These are phyloP conservation scores for Dryadomyces quercivorus DNA, from an alignment of 2,329 filamentous ascomycete genomes.

Conservation along the genomic window DNA sequence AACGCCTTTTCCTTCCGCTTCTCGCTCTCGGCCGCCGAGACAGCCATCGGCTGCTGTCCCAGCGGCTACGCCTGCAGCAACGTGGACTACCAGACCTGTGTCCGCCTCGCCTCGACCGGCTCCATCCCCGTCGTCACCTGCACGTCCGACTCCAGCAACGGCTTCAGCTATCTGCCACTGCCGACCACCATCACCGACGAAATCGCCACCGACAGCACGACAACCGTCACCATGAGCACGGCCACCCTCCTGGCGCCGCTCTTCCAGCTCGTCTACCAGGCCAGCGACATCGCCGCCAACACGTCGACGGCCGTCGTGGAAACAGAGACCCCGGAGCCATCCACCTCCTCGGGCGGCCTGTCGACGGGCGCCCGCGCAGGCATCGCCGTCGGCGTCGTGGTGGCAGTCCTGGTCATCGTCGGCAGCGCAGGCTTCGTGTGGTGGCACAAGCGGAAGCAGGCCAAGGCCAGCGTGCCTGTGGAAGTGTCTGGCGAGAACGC, in stretches of 20 bases:
- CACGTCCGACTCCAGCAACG: constrained; percentile 11
- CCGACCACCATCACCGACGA: constrained; percentile 10
- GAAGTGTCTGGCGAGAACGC: not conserved
- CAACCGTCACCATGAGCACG: not conserved
- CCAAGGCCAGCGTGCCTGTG: not conserved
- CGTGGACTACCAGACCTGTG: constrained; percentile 7
- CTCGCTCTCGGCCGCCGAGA: constrained; percentile 16
- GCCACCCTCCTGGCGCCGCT: constrained; percentile 16
- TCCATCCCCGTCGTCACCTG: constrained; percentile 14
- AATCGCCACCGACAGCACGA: constrained; percentile 4
- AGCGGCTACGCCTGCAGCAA: constrained; percentile 13
- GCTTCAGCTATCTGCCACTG: constrained; percentile 6
- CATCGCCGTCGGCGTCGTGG: not conserved
- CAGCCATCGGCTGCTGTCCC: constrained; percentile 22
- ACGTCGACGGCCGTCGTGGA: not conserved
- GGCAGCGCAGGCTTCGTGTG: not conserved
- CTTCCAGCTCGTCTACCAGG: constrained; percentile 17
- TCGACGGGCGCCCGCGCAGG: not conserved
- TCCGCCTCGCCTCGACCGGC: constrained; percentile 7
- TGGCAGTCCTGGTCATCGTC: not conserved
- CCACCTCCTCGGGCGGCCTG: not conserved
- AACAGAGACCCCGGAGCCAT: too few species aligned
- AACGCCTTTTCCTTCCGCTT: constrained; percentile 17
- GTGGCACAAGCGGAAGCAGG: not conserved
- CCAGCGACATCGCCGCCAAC: constrained; percentile 1